Conservation (phyloP, 768 basidiomycete species). For the Serendipita indica region DNA sequence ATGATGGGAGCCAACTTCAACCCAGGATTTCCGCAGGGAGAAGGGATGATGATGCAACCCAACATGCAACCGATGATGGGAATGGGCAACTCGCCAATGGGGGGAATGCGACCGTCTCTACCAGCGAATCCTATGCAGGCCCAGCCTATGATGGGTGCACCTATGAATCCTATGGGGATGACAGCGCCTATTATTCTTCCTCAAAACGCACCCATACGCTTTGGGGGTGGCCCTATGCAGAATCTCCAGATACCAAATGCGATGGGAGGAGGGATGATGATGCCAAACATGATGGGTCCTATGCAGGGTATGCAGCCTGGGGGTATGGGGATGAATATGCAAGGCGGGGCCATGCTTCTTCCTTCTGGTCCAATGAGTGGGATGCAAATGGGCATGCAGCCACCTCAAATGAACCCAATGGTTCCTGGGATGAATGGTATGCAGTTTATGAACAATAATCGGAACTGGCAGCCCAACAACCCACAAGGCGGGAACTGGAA, state of each 20-base stretch:
- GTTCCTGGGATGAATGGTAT: slow-evolving; percentile 10
- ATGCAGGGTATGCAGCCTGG: slow-evolving; percentile 10
- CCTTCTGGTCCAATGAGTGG: slow-evolving; percentile 13
- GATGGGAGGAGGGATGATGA: slow-evolving; percentile 3
- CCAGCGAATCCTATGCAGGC: not conserved
- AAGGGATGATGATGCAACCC: not conserved
- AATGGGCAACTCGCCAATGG: not conserved
- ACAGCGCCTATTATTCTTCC: not conserved
- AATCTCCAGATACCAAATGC: not conserved
- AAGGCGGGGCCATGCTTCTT: slow-evolving; percentile 15
- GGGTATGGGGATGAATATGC: slow-evolving; percentile 14
- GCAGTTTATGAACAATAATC: slow-evolving; percentile 16
- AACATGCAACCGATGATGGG: not conserved
- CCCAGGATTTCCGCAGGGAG: not conserved
- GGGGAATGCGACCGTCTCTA: not conserved
- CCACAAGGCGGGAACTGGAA: slow-evolving; percentile 3
- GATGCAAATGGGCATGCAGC: slow-evolving; percentile 15
- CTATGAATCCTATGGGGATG: not conserved
- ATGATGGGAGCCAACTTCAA: not conserved
- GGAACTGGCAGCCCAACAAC: not conserved
- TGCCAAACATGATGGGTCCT: slow-evolving; percentile 10
- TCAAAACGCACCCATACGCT: not conserved
- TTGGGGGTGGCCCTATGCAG: slow-evolving; percentile 3
- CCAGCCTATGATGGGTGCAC: not conserved
- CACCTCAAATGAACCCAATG: slow-evolving; percentile 1